Evolutionary conservation across 495 filamentous ascomycete genomes (phyloP).

Genomic region (Aspergillus kassunensis): DNA sequence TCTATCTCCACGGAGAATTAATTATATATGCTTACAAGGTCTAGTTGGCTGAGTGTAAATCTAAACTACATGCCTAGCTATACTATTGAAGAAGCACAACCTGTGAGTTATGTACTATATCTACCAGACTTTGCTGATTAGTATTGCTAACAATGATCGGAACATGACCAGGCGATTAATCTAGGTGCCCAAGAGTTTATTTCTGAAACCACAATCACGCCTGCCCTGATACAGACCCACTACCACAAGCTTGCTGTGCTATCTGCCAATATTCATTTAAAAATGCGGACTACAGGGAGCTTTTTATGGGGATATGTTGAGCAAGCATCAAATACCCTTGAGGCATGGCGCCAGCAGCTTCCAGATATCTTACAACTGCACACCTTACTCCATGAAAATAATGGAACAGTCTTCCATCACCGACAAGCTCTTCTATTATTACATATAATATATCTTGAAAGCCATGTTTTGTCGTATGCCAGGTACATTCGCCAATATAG

Average conservation of each 20-base stretch:
- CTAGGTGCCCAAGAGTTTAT: no score
- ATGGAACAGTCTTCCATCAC: neutral
- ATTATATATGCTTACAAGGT: no score
- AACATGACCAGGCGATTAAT: no score
- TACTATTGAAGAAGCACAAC: neutral
- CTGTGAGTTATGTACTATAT: neutral
- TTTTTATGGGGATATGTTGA: neutral
- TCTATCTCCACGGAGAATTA: neutral
- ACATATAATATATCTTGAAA: neutral
- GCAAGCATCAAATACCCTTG: neutral
- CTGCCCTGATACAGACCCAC: neutral
- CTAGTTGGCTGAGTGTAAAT: neutral
- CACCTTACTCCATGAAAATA: neutral
- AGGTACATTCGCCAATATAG: neutral
- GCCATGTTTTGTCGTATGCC: neutral
- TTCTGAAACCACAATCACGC: neutral
- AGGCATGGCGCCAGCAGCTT: neutral
- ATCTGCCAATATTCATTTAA: neutral
- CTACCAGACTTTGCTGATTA: neutral
- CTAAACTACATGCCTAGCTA: neutral
- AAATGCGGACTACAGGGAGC: neutral
- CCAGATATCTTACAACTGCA: neutral
- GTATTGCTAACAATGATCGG: no score
- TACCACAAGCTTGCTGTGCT: neutral
- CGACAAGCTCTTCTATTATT: neutral